phyloP scores from a whole-genome alignment of 345 rosid species.

The Geranium brycei region DNA sequence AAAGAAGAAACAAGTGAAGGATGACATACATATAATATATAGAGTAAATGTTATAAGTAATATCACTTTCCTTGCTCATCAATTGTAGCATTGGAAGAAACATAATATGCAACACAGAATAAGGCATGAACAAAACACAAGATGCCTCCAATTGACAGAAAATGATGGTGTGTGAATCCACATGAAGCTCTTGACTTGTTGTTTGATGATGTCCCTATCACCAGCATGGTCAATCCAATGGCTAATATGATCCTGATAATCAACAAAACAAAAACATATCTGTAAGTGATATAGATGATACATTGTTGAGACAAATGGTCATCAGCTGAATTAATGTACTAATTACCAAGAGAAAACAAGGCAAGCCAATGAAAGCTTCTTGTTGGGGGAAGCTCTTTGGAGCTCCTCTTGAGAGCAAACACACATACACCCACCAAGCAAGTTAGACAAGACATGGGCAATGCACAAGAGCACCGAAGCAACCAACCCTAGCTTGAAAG shows the following conservation, averaged over 20 bases:
- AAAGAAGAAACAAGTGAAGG: no score
- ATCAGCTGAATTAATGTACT: no score
- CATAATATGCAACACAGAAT: constrained; percentile 65
- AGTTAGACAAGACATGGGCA: constrained; percentile 60
- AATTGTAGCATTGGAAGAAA: constrained; percentile 56
- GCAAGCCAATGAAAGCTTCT: constrained; percentile 61
- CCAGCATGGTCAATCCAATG: constrained; percentile 54
- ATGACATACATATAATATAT: no score
- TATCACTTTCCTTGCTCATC: constrained; percentile 23
- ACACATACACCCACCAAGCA: constrained; percentile 73
- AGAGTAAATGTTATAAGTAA: no score
- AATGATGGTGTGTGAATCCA: constrained; percentile 81
- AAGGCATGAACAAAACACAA: constrained; percentile 77
- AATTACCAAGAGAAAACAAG: constrained; percentile 69
- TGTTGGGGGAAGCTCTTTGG: constrained; percentile 47
- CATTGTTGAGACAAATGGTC: no score
- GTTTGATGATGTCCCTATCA: constrained; percentile 69
- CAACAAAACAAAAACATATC: no score
- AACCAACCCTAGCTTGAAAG: constrained; percentile 63
- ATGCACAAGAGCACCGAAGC: constrained; percentile 54
- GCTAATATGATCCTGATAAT: constrained; percentile 64
- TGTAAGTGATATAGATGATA: no score
- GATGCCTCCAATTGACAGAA: constrained; percentile 80
- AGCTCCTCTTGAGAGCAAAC: constrained; percentile 80
- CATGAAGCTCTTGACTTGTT: constrained; percentile 65